These are phyloP conservation scores for Geranium rotundifolium DNA, from an alignment of 345 rosid genomes.

Conservation along the genomic window DNA sequence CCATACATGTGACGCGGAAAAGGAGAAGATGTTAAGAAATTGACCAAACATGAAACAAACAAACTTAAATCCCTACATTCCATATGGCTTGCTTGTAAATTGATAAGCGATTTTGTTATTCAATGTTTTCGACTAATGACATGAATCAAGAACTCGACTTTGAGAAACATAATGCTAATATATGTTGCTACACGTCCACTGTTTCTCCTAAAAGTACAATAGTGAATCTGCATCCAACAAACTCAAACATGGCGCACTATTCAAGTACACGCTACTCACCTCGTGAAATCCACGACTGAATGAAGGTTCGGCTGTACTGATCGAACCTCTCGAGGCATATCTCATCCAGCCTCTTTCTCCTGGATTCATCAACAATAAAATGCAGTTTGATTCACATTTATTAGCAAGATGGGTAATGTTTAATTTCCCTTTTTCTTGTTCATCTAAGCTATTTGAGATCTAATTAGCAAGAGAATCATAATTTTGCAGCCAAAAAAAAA, in stretches of 20 bases:
- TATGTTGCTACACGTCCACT: no score
- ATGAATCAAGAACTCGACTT: no score
- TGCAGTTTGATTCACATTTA: background rate
- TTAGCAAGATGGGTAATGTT: background rate
- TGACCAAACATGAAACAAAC: background rate
- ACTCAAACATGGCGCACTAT: conserved; percentile 3
- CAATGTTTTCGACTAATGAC: background rate
- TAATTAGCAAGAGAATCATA: no score
- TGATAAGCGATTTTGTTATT: no score
- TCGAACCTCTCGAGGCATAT: conserved; percentile 82
- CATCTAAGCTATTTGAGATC: no score
- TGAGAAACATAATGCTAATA: no score
- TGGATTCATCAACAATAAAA: conserved; percentile 13
- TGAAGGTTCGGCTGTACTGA: conserved; percentile 67
- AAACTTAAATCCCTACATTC: no score
- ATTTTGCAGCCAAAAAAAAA: no score
- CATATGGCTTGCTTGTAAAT: background rate
- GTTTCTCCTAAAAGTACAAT: no score
- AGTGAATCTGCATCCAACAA: no score
- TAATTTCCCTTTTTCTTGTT: no score
- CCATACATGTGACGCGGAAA: conserved; percentile 6
- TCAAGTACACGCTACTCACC: conserved; percentile 29
- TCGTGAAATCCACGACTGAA: conserved; percentile 92
- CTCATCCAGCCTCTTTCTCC: conserved; percentile 86
- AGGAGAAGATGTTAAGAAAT: background rate